Conservation (phyloP, 257 asterid species). For the Jaltomata sinuosa region DNA sequence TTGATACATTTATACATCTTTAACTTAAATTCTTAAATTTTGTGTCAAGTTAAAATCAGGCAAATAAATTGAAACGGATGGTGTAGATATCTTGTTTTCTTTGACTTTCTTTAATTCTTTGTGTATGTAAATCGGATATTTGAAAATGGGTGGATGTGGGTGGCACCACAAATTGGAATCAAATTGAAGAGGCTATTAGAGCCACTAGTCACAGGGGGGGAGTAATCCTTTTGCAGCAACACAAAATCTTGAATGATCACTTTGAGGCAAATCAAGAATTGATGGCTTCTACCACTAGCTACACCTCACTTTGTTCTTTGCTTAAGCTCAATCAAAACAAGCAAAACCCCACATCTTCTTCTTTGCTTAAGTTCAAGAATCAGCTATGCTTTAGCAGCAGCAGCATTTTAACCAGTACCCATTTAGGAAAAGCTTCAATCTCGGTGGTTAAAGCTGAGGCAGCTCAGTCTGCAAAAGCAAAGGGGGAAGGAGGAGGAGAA, state of each 20-base stretch:
- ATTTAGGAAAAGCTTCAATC: constrained; percentile 4
- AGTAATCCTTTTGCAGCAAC: constrained; percentile 1
- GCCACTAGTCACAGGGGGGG: constrained; percentile 44
- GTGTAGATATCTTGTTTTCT: too few relatives aligned
- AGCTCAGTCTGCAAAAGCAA: background rate
- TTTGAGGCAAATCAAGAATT: background rate
- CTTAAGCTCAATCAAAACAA: constrained; percentile 30
- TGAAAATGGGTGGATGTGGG: constrained; percentile 15
- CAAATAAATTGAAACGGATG: too few relatives aligned
- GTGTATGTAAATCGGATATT: too few relatives aligned
- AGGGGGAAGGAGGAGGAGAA: background rate
- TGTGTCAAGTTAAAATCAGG: too few relatives aligned
- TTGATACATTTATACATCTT: too few relatives aligned
- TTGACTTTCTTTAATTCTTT: too few relatives aligned
- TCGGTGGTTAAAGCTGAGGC: constrained; percentile 35
- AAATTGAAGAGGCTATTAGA: constrained; percentile 8
- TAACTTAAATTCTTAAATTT: too few relatives aligned
- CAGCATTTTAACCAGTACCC: constrained; percentile 7
- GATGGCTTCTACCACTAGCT: background rate
- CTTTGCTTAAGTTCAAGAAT: constrained; percentile 27
- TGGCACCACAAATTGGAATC: constrained; percentile 30
- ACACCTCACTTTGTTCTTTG: constrained; percentile 19
- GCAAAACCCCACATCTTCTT: constrained; percentile 17
- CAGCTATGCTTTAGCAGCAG: constrained; percentile 12
- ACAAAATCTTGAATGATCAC: background rate